Conservation (phyloP, 1,284 basidiomycete species). For the Agroathelia rolfsii region DNA sequence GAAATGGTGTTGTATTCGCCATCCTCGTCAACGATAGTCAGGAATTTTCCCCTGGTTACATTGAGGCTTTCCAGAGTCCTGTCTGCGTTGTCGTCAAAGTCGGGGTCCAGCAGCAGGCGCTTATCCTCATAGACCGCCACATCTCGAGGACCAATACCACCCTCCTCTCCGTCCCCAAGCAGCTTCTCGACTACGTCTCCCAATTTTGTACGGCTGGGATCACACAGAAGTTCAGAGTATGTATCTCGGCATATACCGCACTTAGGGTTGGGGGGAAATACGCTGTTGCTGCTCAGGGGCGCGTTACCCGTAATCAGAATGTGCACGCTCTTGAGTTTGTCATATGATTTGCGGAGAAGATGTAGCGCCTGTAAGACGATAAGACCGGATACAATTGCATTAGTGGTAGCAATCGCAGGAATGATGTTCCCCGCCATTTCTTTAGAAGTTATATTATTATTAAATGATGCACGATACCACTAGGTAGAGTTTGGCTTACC, state of each 20-base stretch:
- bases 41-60: conserved; percentile 67
- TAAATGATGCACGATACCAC: conserved; percentile 3
- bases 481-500: conserved; percentile 33
- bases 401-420: conserved; percentile 97
- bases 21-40: conserved; percentile 85
- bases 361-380: conserved; percentile 90
- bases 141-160: conserved; percentile 36
- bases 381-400: conserved; percentile 91
- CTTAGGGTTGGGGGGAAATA: conserved; percentile 56
- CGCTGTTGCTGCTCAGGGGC: conserved; percentile 59
- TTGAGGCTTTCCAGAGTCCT: conserved; percentile 66
- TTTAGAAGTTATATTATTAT: conserved; percentile 20
- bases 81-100: conserved; percentile 79
- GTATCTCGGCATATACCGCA: conserved; percentile 86
- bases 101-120: conserved; percentile 75
- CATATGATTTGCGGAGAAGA: conserved; percentile 58
- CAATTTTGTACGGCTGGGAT: conserved; percentile 55
- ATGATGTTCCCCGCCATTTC: conserved; percentile 99
- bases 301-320: conserved; percentile 67
- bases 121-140: conserved; percentile 84
- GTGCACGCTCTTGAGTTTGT: conserved; percentile 56
- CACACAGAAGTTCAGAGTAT: conserved; percentile 69
- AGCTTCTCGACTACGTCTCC: conserved; percentile 65
- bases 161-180: conserved; percentile 38
- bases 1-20: conserved; percentile 66